Evolutionary conservation across 176 grass and related monocot species (phyloP), one percentile per base, ranked within the genome.

Genomic region (Otatea glauca): DNA sequence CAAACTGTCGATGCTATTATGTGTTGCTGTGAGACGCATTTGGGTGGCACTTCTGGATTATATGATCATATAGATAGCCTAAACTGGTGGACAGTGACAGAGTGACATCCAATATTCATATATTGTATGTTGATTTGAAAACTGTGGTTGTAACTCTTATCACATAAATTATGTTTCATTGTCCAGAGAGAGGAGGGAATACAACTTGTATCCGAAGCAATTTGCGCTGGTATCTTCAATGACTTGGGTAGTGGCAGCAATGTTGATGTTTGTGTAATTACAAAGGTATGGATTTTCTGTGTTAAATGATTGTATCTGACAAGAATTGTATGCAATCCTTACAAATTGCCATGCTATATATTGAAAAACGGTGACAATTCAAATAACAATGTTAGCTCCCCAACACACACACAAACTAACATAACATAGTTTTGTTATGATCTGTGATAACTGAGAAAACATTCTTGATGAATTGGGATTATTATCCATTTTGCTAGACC

Each of bases 231-330:
- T 75, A 92, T 97, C 48, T 92, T 88, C 82, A 94, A 88, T 79
- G 94, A 90, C 44, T 86, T 92, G 78, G 94, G 91, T 42, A 90
- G 85, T 88, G 91, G 89, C 54, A 96, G 91, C 81, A 92, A 96
- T 15, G 87, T 90, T 6, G 91, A 90, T 67, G 84, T 93, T 51
- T 93, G 87, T 80, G 89, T 89, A 48, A 96, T 96, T 74, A 88
- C 85, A 4, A 92, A 88, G 84, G 86, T 93, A 76, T 66, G 21
- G 14, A 68, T 1, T 41, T 41, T 41, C 39, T 41, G 39, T 43
- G 42, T 76, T n/a, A 12, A 12, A 3, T 76, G 5, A 4, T 21
- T 47, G 21, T 48, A 13, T 65, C 42, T 79, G 8, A 5, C 23
- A 59, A 41, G 29, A 39, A 5, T 4, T 41, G 64, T 42, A 6